Evolutionary conservation across 73 alveolate genomes (phyloP), one percentile per base, ranked within the genome.

Genomic region (Uronychia setigera): DNA sequence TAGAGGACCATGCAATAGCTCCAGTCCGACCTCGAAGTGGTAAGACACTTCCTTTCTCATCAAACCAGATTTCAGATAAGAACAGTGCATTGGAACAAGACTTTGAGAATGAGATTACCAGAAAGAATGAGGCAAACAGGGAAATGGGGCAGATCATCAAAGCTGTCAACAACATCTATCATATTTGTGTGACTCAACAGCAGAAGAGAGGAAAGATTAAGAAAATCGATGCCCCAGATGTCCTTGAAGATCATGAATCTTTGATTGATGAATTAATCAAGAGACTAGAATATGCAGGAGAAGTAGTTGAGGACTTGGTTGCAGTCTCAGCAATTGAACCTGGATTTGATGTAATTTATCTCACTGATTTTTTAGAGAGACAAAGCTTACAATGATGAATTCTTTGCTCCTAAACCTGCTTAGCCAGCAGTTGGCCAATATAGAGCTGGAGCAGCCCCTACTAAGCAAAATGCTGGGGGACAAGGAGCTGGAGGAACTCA

Each of bases 101-200:
- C 58, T 80, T 58, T 32, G 59, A 77, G 82, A 80, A 80, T 58
- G 86, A 80, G 86, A 80, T 80, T 57, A 35, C 32, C 79, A 80
- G 46, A 74, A 34, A 58, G 58, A 80, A 80, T 58, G 78, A 34
- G 30, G 79, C 35, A 1, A 27, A 29, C 14, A 80, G 46, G 79
- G 77, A 80, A 29, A 60, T 31, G 35, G 86, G 86, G 25, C 79
- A 80, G 76, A 33, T 81, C 19, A 81, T 81, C 60, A 81, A 58
- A 25, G 80, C 88, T 25, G 60, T 81, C 31, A 81, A 81, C 35
- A 81, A 81, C 75, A 81, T 81, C 75, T 81, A 81, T 34, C 33
- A 60, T 9, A 25, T 26, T 26, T 25, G 34, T 26, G 79, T 67
- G 14, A 26, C 29, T 30, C 60, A 76, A n/a, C 67, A 33, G 58